Evolutionary conservation across 2,329 filamentous ascomycete species (phyloP), one percentile per base, ranked within the genome.

Genomic region (Epicoccum sorghinum): DNA sequence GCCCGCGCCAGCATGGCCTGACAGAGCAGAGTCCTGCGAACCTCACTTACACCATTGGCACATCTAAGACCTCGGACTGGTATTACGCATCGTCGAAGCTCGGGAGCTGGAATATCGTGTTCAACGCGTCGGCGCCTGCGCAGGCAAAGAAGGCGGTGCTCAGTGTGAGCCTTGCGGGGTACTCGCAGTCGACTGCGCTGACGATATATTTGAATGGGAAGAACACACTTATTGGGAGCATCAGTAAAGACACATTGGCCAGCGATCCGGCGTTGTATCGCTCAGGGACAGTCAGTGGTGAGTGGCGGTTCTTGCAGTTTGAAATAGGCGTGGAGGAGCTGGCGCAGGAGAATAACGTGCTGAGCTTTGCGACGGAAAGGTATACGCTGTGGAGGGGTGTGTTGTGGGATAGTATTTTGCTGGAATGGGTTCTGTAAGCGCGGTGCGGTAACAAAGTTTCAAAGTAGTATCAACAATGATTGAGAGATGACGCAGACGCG

Each of bases 261-360:
- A 58, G 47, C 6, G 56, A 58, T 33, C 77, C 76, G 1, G 70
- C 66, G 6, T 57, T 79, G 36, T 80, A 79, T 57, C 68, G 78
- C 10, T 76, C 72, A 12, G 75, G 67, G 7, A 80, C 77, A 4
- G 61, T 65, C 8, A 76, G 74, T 14, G 77, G 78, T 3, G 77
- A 80, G 65, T 79, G 76, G 76, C 68, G 75, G 47, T 70, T 76
- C 22, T 72, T 77, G 38, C 74, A 80, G 62, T 78, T 68, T 29
- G 52, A 56, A 4, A 60, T 75, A 33, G 52, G 59, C 13, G 60
- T 54, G 9, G 61, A 47, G 6, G 49, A 52, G 51, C 39, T 76
- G 43, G 53, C 50, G 44, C 35, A 58, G 12, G 73, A 69, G 7
- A 48, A 43, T 38, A 76, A 76, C 44, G 64, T 58, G 30, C 45